Evolutionary conservation across 805 yeast species (phyloP), one percentile per base, ranked within the genome.

Genomic region (Starmerella vaccinii): DNA sequence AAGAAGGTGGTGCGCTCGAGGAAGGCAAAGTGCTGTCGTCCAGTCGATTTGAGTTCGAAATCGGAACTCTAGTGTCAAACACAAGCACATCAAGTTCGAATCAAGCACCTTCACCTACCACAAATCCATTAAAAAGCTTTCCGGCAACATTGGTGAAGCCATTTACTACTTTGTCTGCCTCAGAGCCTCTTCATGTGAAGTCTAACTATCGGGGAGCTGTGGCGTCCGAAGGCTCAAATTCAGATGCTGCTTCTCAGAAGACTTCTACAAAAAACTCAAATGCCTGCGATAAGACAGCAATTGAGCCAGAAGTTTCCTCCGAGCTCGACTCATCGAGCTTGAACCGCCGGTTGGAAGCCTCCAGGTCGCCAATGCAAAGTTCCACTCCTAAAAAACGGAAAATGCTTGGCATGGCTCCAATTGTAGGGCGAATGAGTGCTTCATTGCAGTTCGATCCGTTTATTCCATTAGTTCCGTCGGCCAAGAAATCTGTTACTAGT

Each of bases 31-130:
- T 77, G 0, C 68, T 82, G 34, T 59, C 68, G 10, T 64, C 81
- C 21, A 86, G 87, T 0, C 61, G 68, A 2, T 75, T 68, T 57
- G 96, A 88, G 59, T 67, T 81, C 12, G 60, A 57, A 30, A 42
- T 57, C 0, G 57, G 50, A 15, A 6, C 50, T 23, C 43, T 22
- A 3, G 4, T 39, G 5, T 23, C 43, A 18, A 16, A 23, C n/a
- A 16, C 41, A 13, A 7, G 16, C 18, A 16, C n/a, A 9, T 6
- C 2, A 32, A 32, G 35, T 15, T 13, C 9, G 35, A 8, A 16
- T 27, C 9, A 9, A 9, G 12, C 32, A 27, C 9, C 13, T 27
- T 27, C 32, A 27, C 32, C 32, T 27, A 27, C 32, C 13, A 27
- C 32, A 27, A 27, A 13, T 27, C 13, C 32, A 27, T 27, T 13